Evolutionary conservation across 83 land plant genomes (phyloP).

Genomic region (Thuja plicata): DNA sequence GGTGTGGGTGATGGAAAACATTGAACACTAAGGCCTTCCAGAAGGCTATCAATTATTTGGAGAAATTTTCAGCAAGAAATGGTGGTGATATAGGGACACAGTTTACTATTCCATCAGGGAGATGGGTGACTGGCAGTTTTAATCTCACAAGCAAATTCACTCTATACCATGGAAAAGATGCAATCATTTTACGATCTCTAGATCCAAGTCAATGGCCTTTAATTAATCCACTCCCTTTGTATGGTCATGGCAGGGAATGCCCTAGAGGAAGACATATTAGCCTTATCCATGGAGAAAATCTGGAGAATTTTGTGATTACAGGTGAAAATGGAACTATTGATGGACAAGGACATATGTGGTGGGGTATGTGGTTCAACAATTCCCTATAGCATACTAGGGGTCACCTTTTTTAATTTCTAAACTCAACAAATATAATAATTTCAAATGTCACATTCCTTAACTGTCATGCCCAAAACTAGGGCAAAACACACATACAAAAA

Average conservation of each 20-base stretch:
- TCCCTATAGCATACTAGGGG: constrained; percentile 83
- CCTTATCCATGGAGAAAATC: constrained; percentile 71
- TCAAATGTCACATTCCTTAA: constrained; percentile 81
- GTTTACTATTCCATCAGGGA: constrained; percentile 53
- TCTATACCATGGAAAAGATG: constrained; percentile 61
- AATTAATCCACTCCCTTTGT: constrained; percentile 72
- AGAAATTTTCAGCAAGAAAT: constrained; percentile 41
- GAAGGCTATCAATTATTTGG: constrained; percentile 36
- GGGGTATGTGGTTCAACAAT: constrained; percentile 75
- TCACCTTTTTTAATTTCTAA: constrained; percentile 71
- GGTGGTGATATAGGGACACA: constrained; percentile 36
- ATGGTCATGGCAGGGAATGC: constrained; percentile 87
- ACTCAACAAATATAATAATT: constrained; percentile 68
- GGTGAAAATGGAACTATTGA: constrained; percentile 93
- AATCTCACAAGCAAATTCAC: constrained; percentile 73
- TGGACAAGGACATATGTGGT: constrained; percentile 94
- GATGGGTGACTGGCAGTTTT: constrained; percentile 72
- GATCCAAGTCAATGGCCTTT: constrained; percentile 64
- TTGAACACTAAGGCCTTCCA: constrained; percentile 63
- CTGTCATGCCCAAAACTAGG: no score
- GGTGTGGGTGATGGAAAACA: constrained; percentile 67
- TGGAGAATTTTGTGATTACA: constrained; percentile 76
- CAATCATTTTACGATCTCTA: constrained; percentile 61
- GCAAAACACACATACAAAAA: no score
- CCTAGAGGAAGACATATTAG: constrained; percentile 75